Percentiles rank a stretch among this genome's conserved stretches.
Evolutionary conservation across 2,329 filamentous ascomycete species (phyloP).

Genomic region (Arachnomyces sp.): DNA sequence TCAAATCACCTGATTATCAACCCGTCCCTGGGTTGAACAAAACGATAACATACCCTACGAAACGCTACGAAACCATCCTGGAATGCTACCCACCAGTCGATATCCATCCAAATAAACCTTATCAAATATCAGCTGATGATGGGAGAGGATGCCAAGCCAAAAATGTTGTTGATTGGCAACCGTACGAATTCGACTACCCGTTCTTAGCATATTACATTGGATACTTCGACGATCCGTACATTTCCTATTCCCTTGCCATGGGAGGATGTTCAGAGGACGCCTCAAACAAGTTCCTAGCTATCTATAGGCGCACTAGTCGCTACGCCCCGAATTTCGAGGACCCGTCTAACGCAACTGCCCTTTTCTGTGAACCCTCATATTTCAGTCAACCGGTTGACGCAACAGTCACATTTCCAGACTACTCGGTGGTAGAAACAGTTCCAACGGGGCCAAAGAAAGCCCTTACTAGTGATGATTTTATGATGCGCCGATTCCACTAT

Average conservation of each 20-base stretch:
- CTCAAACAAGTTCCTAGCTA: slow-evolving; percentile 34
- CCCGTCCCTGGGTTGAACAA: slow-evolving; percentile 1
- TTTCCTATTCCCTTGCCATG: background rate
- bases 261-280: slow-evolving; percentile 7
- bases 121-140: slow-evolving; percentile 2
- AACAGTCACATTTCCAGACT: slow-evolving; percentile 24
- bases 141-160: slow-evolving; percentile 4
- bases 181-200: background rate
- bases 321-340: slow-evolving; percentile 4
- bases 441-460: slow-evolving; percentile 12
- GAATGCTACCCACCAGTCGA: too few species aligned
- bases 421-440: slow-evolving; percentile 15
- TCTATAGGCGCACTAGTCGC: slow-evolving; percentile 17
- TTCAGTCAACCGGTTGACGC: slow-evolving; percentile 39
- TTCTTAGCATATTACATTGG: slow-evolving; percentile 1
- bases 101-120: too few species aligned
- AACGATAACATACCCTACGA: slow-evolving; percentile 15
- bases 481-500: slow-evolving; percentile 32
- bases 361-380: slow-evolving; percentile 41
- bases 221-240: background rate
- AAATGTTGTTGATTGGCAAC: background rate
- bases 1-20: slow-evolving; percentile 1
- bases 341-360: slow-evolving; percentile 20
- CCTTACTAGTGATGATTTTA: slow-evolving; percentile 25
- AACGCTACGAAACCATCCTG: slow-evolving; percentile 24